phyloP scores from a whole-genome alignment of 495 filamentous ascomycete species.

The Neurospora sp. region DNA sequence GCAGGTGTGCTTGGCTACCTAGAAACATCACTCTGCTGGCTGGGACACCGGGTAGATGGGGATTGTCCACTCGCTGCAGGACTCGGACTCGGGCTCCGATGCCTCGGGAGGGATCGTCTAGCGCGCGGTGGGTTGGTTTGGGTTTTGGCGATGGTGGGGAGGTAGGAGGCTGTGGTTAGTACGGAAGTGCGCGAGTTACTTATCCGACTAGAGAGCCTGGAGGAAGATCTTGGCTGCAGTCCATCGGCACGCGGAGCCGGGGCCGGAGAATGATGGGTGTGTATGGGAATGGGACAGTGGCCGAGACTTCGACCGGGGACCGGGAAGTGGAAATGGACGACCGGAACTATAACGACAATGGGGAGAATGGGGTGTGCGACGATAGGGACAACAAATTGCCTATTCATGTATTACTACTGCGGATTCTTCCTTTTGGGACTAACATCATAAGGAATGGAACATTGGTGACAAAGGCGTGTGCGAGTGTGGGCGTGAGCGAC shows the following conservation, averaged over 20 bases:
- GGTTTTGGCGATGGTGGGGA: no score
- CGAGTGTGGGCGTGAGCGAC: neutral
- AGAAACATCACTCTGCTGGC: no score
- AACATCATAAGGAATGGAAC: neutral
- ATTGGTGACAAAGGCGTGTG: neutral
- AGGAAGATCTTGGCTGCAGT: neutral
- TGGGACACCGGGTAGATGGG: no score
- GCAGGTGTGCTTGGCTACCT: no score
- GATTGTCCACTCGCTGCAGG: no score
- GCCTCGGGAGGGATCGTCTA: no score
- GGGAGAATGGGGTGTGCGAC: neutral
- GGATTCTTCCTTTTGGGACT: neutral
- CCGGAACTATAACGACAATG: neutral
- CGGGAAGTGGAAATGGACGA: neutral
- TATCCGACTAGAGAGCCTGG: neutral
- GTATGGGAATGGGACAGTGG: no score
- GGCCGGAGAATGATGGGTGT: no score
- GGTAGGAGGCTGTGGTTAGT: no score
- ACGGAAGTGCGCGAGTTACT: neutral
- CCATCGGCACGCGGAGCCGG: neutral
- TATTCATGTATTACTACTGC: neutral
- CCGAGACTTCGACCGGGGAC: no score
- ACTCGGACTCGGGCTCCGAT: no score
- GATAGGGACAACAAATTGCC: rapidly evolving
- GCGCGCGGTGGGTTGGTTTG: no score